Evolutionary conservation across 805 yeast species (phyloP).

Genomic region (Citeromyces matritensis): DNA sequence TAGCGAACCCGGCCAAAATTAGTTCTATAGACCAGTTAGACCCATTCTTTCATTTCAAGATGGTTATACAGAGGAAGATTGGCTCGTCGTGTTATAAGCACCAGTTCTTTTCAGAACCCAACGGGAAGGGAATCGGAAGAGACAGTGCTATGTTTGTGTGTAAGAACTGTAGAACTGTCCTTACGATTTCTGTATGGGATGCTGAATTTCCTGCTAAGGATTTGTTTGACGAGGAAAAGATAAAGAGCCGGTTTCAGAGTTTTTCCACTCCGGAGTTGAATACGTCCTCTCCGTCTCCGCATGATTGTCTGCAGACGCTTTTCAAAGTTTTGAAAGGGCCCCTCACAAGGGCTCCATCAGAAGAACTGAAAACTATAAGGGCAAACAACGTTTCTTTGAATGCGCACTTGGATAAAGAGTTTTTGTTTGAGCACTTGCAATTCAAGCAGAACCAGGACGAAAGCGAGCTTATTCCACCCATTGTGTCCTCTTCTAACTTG

Average conservation of each 20-base stretch:
- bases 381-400: constrained; percentile 33
- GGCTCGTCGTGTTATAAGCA: constrained; percentile 2
- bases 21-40: not conserved
- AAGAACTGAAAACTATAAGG: constrained; percentile 39
- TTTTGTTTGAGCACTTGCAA: constrained; percentile 17
- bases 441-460: constrained; percentile 5
- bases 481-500: constrained; percentile 10
- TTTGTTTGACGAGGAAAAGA: constrained; percentile 30
- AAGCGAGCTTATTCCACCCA: constrained; percentile 14
- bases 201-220: constrained; percentile 36
- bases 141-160: constrained; percentile 17
- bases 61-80: constrained; percentile 1
- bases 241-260: constrained; percentile 13
- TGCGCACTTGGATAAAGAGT: constrained; percentile 36
- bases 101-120: not conserved
- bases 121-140: too few species aligned
- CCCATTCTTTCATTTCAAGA: constrained; percentile 3
- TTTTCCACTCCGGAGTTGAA: too few species aligned
- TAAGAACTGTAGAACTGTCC: constrained; percentile 23
- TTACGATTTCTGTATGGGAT: constrained; percentile 29
- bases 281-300: constrained; percentile 26
- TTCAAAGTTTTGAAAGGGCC: constrained; percentile 59
- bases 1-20: constrained; percentile 1
- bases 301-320: constrained; percentile 45
- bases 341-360: constrained; percentile 23